phyloP scores from a whole-genome alignment of 2,329 filamentous ascomycete genomes.

The Hysterium pulicare region DNA sequence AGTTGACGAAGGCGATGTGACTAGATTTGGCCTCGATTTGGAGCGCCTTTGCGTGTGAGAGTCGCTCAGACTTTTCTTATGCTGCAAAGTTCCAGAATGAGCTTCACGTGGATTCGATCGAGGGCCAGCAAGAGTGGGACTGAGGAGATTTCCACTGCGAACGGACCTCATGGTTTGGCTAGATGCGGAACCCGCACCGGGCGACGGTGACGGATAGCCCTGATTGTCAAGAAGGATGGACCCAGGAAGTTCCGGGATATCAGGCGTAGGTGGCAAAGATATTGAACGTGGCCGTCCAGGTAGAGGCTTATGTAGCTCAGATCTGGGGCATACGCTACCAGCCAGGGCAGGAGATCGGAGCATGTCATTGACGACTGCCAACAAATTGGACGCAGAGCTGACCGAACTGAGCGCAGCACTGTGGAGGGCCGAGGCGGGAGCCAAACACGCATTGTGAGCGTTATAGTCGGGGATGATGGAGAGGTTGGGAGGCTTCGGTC shows the following conservation, averaged over 20 bases:
- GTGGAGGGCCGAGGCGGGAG: slow-evolving; percentile 25
- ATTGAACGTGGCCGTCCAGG: slow-evolving; percentile 38
- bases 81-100: slow-evolving; percentile 12
- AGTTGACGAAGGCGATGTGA: slow-evolving; percentile 19
- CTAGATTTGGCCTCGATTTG: slow-evolving; percentile 16
- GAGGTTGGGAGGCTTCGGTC: slow-evolving; percentile 26
- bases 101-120: slow-evolving; percentile 19
- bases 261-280: slow-evolving; percentile 40
- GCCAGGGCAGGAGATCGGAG: slow-evolving; percentile 39
- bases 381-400: slow-evolving; percentile 33
- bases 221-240: slow-evolving; percentile 30
- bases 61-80: slow-evolving; percentile 23
- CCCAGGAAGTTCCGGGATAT: slow-evolving; percentile 15
- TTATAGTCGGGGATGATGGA: slow-evolving; percentile 23
- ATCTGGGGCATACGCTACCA: slow-evolving; percentile 26
- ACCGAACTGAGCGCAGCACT: slow-evolving; percentile 22
- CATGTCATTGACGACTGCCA: slow-evolving; percentile 43
- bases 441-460: slow-evolving; percentile 14
- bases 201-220: slow-evolving; percentile 23
- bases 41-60: slow-evolving; percentile 17
- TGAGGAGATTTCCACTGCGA: slow-evolving; percentile 21
- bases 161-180: slow-evolving; percentile 25
- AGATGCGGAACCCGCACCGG: slow-evolving; percentile 15
- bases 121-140: slow-evolving; percentile 10
- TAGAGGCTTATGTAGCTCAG: slow-evolving; percentile 31